A percentile compares a stretch with the other conserved stretches of the same genome.
phyloP scores from a whole-genome alignment of 352 stramenopile genomes.

The Phytophthora sp. region DNA sequence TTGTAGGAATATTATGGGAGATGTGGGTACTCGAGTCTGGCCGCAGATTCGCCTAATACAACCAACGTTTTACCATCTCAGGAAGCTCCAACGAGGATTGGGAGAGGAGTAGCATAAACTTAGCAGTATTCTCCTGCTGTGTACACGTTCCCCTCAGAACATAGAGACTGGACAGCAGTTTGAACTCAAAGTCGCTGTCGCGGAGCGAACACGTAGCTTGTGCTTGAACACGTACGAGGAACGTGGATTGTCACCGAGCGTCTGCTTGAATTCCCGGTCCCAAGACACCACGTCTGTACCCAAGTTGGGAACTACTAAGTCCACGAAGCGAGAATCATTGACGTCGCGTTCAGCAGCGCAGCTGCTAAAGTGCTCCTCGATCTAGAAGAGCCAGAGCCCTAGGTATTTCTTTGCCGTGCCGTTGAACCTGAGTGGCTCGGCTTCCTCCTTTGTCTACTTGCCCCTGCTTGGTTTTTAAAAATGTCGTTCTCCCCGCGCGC shows the following conservation, averaged over 20 bases:
- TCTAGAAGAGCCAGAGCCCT: conserved; percentile 20
- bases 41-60: neutral
- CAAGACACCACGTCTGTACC: conserved; percentile 10
- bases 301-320: conserved; percentile 9
- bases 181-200: conserved; percentile 15
- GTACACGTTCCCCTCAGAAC: neutral
- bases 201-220: conserved; percentile 1
- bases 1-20: neutral
- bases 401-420: conserved; percentile 13
- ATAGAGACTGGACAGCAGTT: conserved; percentile 6
- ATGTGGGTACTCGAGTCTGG: neutral
- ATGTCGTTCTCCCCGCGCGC: conserved; percentile 1
- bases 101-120: conserved; percentile 17
- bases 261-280: conserved; percentile 5
- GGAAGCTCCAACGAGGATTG: conserved; percentile 10
- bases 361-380: conserved; percentile 23
- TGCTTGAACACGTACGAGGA: conserved; percentile 13
- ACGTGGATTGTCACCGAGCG: conserved; percentile 6
- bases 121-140: conserved; percentile 19
- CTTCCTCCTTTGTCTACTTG: conserved; percentile 16
- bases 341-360: conserved; percentile 5
- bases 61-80: conserved; percentile 15
- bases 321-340: conserved; percentile 9
- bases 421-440: conserved; percentile 17
- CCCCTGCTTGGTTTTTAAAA: conserved; percentile 9